Base-by-base conservation (phyloP, 352 stramenopile genomes). In the Phytophthora brassicae region DNA sequence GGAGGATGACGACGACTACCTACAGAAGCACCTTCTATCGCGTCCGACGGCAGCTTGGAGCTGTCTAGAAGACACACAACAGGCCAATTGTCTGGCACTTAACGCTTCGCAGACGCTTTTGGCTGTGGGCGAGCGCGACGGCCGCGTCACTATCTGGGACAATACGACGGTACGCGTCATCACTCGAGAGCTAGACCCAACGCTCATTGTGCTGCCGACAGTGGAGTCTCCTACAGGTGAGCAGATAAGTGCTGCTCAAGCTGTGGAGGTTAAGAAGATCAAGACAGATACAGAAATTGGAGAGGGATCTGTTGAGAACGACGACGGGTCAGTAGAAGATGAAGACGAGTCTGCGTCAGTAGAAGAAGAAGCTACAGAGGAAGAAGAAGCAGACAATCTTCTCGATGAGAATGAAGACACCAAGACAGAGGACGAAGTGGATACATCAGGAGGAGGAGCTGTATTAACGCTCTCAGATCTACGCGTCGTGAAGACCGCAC, bases 61-160 rank as follows among this genome's bases (percentile, higher is more conserved):
- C 17, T 87, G 75, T 38, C 67, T 93, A 6, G 84, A 93, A 26
- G 81, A 90, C 66, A 86, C 84, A 36, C 79, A 91, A 53, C 83
- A 93, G 62, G 79, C 84, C 17, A 74, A 85, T 56, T 92, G 86
- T 43, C 55, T 92, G 31, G 77, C 81, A 2, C 60, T 90, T 28
- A 94, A 91, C 59, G 60, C 75, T 0, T 71, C 71, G 13, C 66
- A 82, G 29, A 89, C 80, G 36, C 56, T 94, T 45, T 60, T 93
- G 12, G 84, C 83, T 6, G 81, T 94, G 22, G 86, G 86, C 42
- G 84, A 93, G 64, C 84, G 84, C 31, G 86, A 92, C 29, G 86
- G 86, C 5, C 77, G 84, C 38, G 71, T 94, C n/a, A 90, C 74
- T 8, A 77, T 94, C 23, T 94, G 86, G 86, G 86, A 94, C 64